These are phyloP conservation scores for Rubroboletus pulcherrimus DNA, from an alignment of 768 basidiomycete species.

Conservation along the genomic window DNA sequence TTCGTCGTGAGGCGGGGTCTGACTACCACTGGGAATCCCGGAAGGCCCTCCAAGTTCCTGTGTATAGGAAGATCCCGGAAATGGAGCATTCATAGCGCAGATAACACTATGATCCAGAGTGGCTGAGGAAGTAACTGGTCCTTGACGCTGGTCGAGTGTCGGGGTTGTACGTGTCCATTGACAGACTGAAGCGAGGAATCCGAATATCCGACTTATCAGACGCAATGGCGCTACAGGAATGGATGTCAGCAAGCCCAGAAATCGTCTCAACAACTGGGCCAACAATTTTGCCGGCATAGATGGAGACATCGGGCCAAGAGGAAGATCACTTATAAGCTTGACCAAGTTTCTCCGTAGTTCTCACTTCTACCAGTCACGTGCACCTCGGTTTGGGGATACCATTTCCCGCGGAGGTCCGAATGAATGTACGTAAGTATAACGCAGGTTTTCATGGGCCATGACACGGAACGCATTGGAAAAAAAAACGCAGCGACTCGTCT, in stretches of 20 bases:
- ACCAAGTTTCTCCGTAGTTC: too few relatives aligned
- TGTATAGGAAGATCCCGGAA: background rate
- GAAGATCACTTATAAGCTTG: too few relatives aligned
- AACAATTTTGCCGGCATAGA: background rate
- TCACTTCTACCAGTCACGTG: too few relatives aligned
- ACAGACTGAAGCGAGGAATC: conserved; percentile 1
- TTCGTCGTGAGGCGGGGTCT: conserved; percentile 17
- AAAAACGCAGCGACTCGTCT: too few relatives aligned
- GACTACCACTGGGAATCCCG: conserved; percentile 6
- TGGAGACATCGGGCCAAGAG: background rate
- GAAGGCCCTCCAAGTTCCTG: conserved; percentile 7
- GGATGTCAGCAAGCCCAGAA: conserved; percentile 1
- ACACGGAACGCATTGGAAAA: too few relatives aligned
- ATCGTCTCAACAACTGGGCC: background rate
- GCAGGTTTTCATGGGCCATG: too few relatives aligned
- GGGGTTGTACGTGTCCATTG: background rate
- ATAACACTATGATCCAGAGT: background rate
- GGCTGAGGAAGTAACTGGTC: background rate
- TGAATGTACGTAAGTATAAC: too few relatives aligned
- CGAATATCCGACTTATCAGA: background rate
- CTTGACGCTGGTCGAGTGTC: background rate
- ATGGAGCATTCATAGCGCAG: conserved; percentile 18
- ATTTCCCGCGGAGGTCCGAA: too few relatives aligned
- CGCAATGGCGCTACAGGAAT: background rate
- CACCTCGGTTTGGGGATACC: too few relatives aligned